phyloP scores from a whole-genome alignment of 2,329 filamentous ascomycete genomes.

The Neurospora sp. region DNA sequence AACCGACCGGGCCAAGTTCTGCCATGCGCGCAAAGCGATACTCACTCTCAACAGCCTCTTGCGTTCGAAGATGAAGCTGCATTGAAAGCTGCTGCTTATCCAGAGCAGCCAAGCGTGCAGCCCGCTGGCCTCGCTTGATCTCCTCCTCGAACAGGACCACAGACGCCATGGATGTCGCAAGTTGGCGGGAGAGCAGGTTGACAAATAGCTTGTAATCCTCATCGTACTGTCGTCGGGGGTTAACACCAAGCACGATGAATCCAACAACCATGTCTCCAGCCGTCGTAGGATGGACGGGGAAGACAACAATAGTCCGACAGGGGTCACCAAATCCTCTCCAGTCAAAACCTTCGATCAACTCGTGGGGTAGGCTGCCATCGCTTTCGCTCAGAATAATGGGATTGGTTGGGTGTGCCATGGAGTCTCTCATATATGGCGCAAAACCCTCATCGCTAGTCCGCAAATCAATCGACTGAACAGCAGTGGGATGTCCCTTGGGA shows the following conservation, averaged over 20 bases:
- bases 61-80: constrained; percentile 57
- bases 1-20: constrained; percentile 72
- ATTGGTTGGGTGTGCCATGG: constrained; percentile 54
- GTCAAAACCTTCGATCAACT: constrained; percentile 56
- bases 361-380: constrained; percentile 53
- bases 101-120: constrained; percentile 63
- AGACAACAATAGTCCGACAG: constrained; percentile 62
- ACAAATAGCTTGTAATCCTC: constrained; percentile 73
- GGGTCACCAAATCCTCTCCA: constrained; percentile 64
- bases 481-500: constrained; percentile 50
- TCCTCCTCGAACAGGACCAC: constrained; percentile 79
- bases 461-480: constrained; percentile 56
- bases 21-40: constrained; percentile 77
- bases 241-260: constrained; percentile 70
- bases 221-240: constrained; percentile 69
- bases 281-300: constrained; percentile 68
- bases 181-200: constrained; percentile 62
- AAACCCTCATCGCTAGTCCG: constrained; percentile 63
- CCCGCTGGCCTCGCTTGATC: constrained; percentile 63
- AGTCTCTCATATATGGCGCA: constrained; percentile 64
- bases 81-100: constrained; percentile 70
- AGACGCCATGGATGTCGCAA: constrained; percentile 71
- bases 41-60: constrained; percentile 58
- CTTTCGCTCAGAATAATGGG: constrained; percentile 61
- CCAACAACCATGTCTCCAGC: constrained; percentile 63